Percentiles rank a stretch among this genome's conserved stretches.
phyloP scores from a whole-genome alignment of 495 filamentous ascomycete genomes.

The Aspergillus incahuasiensis region DNA sequence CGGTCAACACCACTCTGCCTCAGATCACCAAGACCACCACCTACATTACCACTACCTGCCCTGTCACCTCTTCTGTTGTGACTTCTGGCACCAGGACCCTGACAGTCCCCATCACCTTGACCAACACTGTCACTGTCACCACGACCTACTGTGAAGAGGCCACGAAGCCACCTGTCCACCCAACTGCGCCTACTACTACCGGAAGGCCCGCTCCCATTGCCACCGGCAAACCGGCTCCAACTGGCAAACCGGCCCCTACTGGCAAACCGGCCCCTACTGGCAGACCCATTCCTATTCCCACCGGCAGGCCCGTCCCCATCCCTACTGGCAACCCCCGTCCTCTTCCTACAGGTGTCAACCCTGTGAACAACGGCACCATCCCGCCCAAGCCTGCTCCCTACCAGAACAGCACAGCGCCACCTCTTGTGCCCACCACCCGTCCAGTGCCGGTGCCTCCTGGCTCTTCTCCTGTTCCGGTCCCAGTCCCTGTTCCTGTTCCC shows the following conservation, averaged over 20 bases:
- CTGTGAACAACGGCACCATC: conserved; percentile 1
- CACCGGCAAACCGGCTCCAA: background rate
- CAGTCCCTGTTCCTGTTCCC: conserved; percentile 1
- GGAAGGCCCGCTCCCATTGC: background rate
- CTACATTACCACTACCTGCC: conserved; percentile 33
- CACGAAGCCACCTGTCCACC: background rate
- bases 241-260: conserved; percentile 1
- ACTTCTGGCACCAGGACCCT: conserved; percentile 29
- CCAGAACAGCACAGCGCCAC: conserved; percentile 23
- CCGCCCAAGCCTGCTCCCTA: conserved; percentile 5
- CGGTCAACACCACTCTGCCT: conserved; percentile 13
- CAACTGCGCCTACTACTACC: background rate
- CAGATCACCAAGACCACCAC: conserved; percentile 32
- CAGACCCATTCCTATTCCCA: conserved; percentile 3
- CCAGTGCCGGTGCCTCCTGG: conserved; percentile 18
- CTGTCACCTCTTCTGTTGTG: conserved; percentile 30
- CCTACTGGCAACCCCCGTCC: conserved; percentile 14
- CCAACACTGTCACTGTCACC: conserved; percentile 37
- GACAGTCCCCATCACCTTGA: conserved; percentile 33
- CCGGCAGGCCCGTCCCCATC: too few relatives aligned
- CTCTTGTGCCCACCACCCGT: conserved; percentile 6
- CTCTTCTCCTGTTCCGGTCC: conserved; percentile 10
- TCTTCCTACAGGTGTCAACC: conserved; percentile 1
- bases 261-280: conserved; percentile 9
- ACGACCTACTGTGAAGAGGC: conserved; percentile 27